Evolutionary conservation across 2,329 filamentous ascomycete species (phyloP).

Genomic region (Exophiala bonariae): DNA sequence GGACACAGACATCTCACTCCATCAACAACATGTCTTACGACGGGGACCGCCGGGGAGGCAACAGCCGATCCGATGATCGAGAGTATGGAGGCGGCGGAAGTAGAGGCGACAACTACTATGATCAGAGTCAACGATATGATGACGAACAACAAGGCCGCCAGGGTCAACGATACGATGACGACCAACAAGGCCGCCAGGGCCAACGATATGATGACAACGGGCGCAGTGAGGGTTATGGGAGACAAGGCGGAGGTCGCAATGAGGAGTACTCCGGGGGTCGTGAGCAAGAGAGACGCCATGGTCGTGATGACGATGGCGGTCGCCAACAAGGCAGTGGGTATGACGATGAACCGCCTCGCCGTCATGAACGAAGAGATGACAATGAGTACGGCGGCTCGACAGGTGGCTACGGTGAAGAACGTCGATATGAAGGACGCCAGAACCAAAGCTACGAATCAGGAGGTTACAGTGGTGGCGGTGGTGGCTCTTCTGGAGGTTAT

Average conservation of each 20-base stretch:
- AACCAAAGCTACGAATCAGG: slow-evolving; percentile 18
- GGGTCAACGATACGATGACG: slow-evolving; percentile 23
- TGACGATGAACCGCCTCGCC: slow-evolving; percentile 6
- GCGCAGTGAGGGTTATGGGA: slow-evolving; percentile 15
- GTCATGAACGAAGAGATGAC: slow-evolving; percentile 10
- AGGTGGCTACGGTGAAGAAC: slow-evolving; percentile 5
- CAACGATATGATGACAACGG: slow-evolving; percentile 15
- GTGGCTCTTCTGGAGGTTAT: slow-evolving; percentile 33
- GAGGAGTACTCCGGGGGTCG: slow-evolving; percentile 19
- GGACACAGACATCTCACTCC: no score
- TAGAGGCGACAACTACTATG: slow-evolving; percentile 23
- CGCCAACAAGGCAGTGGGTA: slow-evolving; percentile 17
- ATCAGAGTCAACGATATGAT: slow-evolving; percentile 20
- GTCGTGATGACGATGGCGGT: slow-evolving; percentile 15
- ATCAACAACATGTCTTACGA: slow-evolving; percentile 22
- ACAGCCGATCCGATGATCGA: slow-evolving; percentile 10
- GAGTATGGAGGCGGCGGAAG: slow-evolving; percentile 23
- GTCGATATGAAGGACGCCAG: slow-evolving; percentile 18
- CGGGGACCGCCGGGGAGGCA: slow-evolving; percentile 20
- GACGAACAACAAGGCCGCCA: no score
- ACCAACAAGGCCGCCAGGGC: no score
- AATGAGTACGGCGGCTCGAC: not conserved
- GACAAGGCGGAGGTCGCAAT: slow-evolving; percentile 13
- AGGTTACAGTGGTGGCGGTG: slow-evolving; percentile 4
- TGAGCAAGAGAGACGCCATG: slow-evolving; percentile 13